Evolutionary conservation across 1,284 basidiomycete species (phyloP), one percentile per base, ranked within the genome.

Genomic region (Vanrija humicola): DNA sequence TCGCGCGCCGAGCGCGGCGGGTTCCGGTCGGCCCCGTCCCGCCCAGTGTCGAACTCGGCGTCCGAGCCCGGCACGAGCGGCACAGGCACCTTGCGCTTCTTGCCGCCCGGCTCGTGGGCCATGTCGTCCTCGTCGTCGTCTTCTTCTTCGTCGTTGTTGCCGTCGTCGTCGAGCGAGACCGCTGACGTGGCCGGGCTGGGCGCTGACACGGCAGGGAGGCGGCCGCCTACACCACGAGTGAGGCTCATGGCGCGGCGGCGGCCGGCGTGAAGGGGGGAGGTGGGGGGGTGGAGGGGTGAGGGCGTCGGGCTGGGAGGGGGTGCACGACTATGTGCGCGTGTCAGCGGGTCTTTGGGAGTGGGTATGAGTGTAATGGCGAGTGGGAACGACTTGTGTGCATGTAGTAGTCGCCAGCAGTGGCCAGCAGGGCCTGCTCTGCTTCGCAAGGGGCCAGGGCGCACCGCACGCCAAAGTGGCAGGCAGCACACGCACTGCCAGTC

Each of bases 11-110:
- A 48, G 28, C 57, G 57, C 2, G 57, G 57, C 15, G 57, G 57
- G 57, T 59, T 59, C 26, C 57, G 57, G 52, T 59, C 57, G 5
- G 53, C 53, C 14, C 57, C 57, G 44, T 59, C 57, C 39, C 57
- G 57, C 14, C 57, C 57, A 6, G 50, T 46, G n/a, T 59, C 57
- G 46, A 43, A 38, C 43, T 59, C 57, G 34, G 49, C 57, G 6
- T 52, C 57, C 3, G 53, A 55, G 18, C 57, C 57, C 7, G 57
- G 57, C 0, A 54, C 43, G 38, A 54, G 43, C 10, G 57, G 57
- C 34, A 66, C 64, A 14, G 68, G 68, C 1, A 68, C 67, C 46
- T 70, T 70, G 43, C 68, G 67, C 57, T 70, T 70, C 64, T 70
- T 70, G 29, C 67, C 67, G 19, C 67, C 67, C 8, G 63, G 60